Evolutionary conservation across 176 grass and related monocot species (phyloP), one percentile per base, ranked within the genome.

Genomic region (Guadua angustifolia): DNA sequence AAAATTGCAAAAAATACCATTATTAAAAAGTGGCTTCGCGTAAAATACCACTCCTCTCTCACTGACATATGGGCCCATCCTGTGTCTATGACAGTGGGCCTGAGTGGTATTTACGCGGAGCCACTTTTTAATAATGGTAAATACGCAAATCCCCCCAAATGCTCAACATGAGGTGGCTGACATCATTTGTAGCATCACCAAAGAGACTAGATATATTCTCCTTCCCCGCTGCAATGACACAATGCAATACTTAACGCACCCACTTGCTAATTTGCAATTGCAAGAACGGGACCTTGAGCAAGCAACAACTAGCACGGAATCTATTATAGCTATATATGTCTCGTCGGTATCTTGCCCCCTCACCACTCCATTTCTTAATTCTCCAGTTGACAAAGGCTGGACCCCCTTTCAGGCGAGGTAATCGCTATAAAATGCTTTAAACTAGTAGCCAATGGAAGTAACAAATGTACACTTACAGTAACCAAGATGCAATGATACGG

Each of bases 101-200:
- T n/a, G n/a, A n/a, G n/a, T n/a, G n/a, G n/a, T n/a, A n/a, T n/a
- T n/a, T n/a, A n/a, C n/a, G n/a, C n/a, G n/a, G n/a, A n/a, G n/a
- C n/a, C n/a, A n/a, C n/a, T n/a, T n/a, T n/a, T n/a, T n/a, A n/a
- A n/a, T n/a, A n/a, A n/a, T n/a, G n/a, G n/a, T n/a, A n/a, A n/a
- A n/a, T n/a, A n/a, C n/a, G n/a, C n/a, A n/a, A n/a, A n/a, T n/a
- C n/a, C n/a, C n/a, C n/a, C n/a, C n/a, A n/a, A n/a, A 51, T 52
- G 25, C 56, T 29, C 58, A 24, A 17, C 9, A 22, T 29, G 5
- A 56, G 66, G 9, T 51, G 44, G 11, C 9, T 69, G 50, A 51
- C 50, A 62, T 69, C 21, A 70, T 87, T n/a, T 38, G 22, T 51
- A n/a, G 72, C 67, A 77, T 60, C 55, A 72, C 43, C 32, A 21